phyloP scores from a whole-genome alignment of 2,329 filamentous ascomycete genomes.

The Pyricularia pennisetigena region DNA sequence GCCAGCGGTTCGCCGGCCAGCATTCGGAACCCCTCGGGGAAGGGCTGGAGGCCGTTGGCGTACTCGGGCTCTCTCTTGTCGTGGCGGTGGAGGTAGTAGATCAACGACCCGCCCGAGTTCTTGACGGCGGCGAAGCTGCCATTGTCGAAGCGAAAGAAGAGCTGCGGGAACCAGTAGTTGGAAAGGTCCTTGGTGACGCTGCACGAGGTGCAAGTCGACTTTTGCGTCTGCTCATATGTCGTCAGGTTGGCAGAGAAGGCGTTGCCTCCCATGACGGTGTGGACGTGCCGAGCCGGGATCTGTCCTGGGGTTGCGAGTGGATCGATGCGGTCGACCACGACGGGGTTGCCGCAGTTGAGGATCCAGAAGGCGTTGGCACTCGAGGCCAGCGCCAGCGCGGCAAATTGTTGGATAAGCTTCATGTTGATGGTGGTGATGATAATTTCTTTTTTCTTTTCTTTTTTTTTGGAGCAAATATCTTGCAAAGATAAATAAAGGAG shows the following conservation, averaged over 20 bases:
- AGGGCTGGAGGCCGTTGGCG: slow-evolving; percentile 1
- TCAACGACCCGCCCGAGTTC: slow-evolving; percentile 3
- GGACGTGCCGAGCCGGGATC: slow-evolving; percentile 4
- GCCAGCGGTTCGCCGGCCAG: slow-evolving; percentile 1
- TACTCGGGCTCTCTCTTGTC: neutral
- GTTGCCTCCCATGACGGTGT: slow-evolving; percentile 11
- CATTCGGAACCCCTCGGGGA: slow-evolving; percentile 5
- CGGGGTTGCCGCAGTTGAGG: slow-evolving; percentile 4
- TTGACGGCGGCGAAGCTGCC: slow-evolving; percentile 8
- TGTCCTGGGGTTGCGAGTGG: slow-evolving; percentile 5
- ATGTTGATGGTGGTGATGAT: neutral
- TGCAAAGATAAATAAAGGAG: neutral
- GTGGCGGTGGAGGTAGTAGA: slow-evolving; percentile 5
- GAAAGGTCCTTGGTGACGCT: slow-evolving; percentile 25
- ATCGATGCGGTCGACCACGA: slow-evolving; percentile 7
- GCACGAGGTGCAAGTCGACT: slow-evolving; percentile 27
- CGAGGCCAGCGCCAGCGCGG: neutral
- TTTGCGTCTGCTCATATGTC: slow-evolving; percentile 12
- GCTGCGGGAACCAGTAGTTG: slow-evolving; percentile 20
- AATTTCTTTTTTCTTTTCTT: too few species aligned
- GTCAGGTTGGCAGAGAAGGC: slow-evolving; percentile 16
- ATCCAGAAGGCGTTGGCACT: slow-evolving; percentile 3
- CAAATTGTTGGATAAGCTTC: neutral
- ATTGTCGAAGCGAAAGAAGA: slow-evolving; percentile 3
- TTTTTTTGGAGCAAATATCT: neutral